Base-by-base conservation (phyloP, 768 basidiomycete genomes). In the Hericium erinaceus region DNA sequence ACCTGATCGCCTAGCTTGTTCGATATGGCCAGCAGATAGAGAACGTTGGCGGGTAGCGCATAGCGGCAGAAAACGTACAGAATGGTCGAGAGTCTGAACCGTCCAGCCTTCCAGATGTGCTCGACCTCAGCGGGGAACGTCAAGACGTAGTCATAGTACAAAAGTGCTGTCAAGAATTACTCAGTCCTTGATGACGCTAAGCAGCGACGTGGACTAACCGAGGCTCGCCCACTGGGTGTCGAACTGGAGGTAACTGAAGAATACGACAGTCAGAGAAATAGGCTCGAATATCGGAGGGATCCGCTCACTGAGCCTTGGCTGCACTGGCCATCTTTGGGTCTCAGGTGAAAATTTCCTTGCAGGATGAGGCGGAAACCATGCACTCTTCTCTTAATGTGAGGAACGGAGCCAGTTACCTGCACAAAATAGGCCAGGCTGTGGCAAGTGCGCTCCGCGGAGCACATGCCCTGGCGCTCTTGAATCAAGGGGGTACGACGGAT, bases 51-150 rank as follows among this genome's bases (percentile, higher is more conserved):
- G 3, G 68, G 39, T 24, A 73, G 61, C 1, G 70, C 72, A 49
- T 73, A 73, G 39, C 72, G 69, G 53, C 69, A 73, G 9, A 68
- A 61, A 28, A 68, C 59, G 59, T 72, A 72, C 24, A 72, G 66
- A 18, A 66, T 10, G 1, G 69, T 72, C 13, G 69, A 69, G 6
- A 69, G 41, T 12, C 66, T 60, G 24, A 72, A 62, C 50, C 60
- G 64, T 24, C 49, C 49, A 11, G 63, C 46, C 16, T 52, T 50
- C 73, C 72, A 73, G n/a, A 74, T 64, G 54, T 72, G 70, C 38
- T 65, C 55, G 38, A 74, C 64, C 53, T 73, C 71, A 49, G 60
- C 57, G 1, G 66, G 61, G 39, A 73, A 66, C 0, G 71, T 72
- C 24, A 73, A 59, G 37, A 61, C 60, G 46, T 69, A 73, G 52